Conservation (phyloP, 306 rosid species). For the Corylus americana region DNA sequence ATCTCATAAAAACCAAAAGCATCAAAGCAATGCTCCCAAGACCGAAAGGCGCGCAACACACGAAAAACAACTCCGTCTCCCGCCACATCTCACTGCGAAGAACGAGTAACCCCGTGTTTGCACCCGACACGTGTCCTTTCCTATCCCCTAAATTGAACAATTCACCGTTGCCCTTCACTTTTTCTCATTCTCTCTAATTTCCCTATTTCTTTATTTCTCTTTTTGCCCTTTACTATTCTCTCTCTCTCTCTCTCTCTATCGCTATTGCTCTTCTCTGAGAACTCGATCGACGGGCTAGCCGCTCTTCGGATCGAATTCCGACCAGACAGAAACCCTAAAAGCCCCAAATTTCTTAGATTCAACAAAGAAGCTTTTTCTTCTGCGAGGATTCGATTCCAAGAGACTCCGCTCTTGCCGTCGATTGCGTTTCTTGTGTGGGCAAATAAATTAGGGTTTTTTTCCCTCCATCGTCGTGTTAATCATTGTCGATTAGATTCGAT, state of each 20-base stretch:
- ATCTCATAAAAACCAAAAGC: too few species aligned
- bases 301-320: conserved; percentile 58
- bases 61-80: conserved; percentile 36
- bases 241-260: conserved; percentile 12
- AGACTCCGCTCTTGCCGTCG: conserved; percentile 34
- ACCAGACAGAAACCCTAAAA: conserved; percentile 31
- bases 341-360: not conserved
- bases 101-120: conserved; percentile 20
- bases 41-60: not conserved
- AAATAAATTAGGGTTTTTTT: conserved; percentile 49
- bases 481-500: not conserved
- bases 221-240: not conserved
- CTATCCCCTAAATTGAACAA: conserved; percentile 30
- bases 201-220: not conserved
- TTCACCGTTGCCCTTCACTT: conserved; percentile 35
- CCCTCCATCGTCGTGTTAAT: conserved; percentile 22
- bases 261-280: conserved; percentile 24
- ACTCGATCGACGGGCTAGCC: conserved; percentile 65
- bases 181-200: not conserved
- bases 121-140: conserved; percentile 50
- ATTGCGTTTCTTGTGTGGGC: conserved; percentile 25
- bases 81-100: conserved; percentile 52
- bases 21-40: not conserved
- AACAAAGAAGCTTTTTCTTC: not conserved
- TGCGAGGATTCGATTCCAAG: conserved; percentile 41